Base-by-base conservation (phyloP, 306 rosid genomes). In the Mimosa pudica region DNA sequence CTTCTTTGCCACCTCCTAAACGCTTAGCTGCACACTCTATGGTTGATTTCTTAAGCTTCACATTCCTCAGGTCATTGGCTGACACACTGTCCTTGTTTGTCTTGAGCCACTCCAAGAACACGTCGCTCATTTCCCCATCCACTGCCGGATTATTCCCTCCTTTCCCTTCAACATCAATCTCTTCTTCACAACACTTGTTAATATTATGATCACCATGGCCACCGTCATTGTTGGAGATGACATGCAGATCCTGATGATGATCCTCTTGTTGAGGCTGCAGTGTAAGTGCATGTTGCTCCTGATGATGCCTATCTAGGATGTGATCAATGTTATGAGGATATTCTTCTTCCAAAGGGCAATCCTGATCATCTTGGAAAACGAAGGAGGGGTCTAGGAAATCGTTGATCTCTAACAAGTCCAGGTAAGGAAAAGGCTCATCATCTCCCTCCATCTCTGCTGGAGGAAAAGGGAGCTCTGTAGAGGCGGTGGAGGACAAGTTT, bases 1-100 rank as follows among this genome's bases (percentile, higher is more conserved):
- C 99, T 65, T 93, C 96, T 82, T 87, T 88, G 2, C 99, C 99
- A 41, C 99, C 99, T 3, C 99, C 99, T 32, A 95, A 88, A 0
- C 96, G 92, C 71, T 71, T 81, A 0, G 98, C 96, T 0, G 99
- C 99, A 52, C 91, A 86, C 32, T 95, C 99, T 0, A 95, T 90
- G 0, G 98, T 93, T 0, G 98, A 42, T 55, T 90, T 93, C 82
- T 90, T 93, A 14, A 95, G 85, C 89, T 86, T 95, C 41, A 95
- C 99, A 38, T 60, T 93, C 73, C 99, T 91, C 87, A 95, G 77
- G 33, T 95, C 99, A 20, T 87, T 94, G 0, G 98, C 99, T 0
- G 99, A 95, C 5, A 95, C 96, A 8, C 85, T 89, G 33, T 95
- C 99, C 77, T 82, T 87, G 73, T 95, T 95, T 2, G 85, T 76